phyloP scores from a whole-genome alignment of 208 protist species.

The Angomonas desouzai region DNA sequence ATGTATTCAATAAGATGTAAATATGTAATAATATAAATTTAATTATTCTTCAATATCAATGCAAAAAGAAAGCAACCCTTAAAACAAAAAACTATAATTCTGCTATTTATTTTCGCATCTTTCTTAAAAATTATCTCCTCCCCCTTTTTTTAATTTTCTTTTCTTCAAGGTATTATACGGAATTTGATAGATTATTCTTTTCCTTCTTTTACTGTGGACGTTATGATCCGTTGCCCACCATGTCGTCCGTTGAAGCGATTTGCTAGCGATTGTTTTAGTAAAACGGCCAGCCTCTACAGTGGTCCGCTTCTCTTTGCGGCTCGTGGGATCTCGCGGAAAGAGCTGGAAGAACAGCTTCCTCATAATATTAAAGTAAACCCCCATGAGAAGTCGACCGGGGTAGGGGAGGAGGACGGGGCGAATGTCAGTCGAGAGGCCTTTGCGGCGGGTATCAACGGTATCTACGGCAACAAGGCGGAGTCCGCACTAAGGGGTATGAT shows the following conservation, averaged over 20 bases:
- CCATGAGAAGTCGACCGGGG: background rate
- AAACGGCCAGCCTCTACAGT: background rate
- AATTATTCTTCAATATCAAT: no score
- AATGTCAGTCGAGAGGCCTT: constrained; percentile 24
- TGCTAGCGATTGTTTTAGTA: background rate
- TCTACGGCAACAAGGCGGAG: constrained; percentile 75
- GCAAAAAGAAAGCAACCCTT: no score
- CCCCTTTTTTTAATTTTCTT: constrained; percentile 9
- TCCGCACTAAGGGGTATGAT: constrained; percentile 81
- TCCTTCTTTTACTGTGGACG: background rate
- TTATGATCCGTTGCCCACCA: background rate
- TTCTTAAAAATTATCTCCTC: constrained; percentile 4
- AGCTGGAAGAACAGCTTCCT: constrained; percentile 5
- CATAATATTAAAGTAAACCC: constrained; percentile 11
- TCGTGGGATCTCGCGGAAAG: constrained; percentile 4
- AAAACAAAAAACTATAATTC: no score
- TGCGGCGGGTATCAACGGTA: constrained; percentile 68
- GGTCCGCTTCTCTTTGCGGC: background rate
- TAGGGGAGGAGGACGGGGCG: background rate
- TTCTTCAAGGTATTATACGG: background rate
- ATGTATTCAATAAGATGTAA: constrained; percentile 1
- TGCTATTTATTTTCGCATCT: no score
- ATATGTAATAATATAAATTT: constrained; percentile 10
- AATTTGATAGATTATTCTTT: no score
- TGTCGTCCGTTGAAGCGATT: background rate